phyloP scores from a whole-genome alignment of 352 stramenopile species.

The Blastocystis sp. region DNA sequence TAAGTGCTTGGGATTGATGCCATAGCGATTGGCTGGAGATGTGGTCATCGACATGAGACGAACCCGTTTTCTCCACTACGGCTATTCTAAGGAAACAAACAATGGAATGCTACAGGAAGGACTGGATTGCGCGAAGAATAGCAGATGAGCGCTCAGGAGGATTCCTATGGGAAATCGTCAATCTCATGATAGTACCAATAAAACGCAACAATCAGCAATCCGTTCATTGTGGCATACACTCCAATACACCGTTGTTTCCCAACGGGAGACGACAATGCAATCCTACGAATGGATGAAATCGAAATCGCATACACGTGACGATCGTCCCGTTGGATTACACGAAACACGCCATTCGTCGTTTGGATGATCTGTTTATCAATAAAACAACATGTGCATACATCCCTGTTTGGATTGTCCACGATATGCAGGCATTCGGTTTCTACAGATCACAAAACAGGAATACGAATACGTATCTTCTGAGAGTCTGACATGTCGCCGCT shows the following conservation, averaged over 20 bases:
- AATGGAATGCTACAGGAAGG: neutral
- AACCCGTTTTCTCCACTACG: too few species aligned
- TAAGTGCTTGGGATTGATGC: too few species aligned
- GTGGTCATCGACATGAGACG: too few species aligned
- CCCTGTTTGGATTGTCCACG: neutral
- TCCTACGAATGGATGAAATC: neutral
- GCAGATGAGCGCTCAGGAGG: neutral
- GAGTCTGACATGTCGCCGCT: neutral
- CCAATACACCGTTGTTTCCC: slow-evolving; percentile 3
- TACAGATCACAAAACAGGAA: neutral
- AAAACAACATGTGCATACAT: neutral
- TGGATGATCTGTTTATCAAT: neutral
- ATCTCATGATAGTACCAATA: slow-evolving; percentile 1
- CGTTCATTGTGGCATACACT: neutral
- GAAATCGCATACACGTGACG: neutral
- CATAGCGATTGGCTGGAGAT: too few species aligned
- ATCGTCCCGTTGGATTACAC: slow-evolving; percentile 29
- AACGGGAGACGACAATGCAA: slow-evolving; percentile 2
- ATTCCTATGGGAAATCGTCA: neutral
- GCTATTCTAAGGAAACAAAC: neutral
- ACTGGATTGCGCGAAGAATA: neutral
- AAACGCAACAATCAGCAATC: slow-evolving; percentile 11
- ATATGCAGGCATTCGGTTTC: neutral
- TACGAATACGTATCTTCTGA: neutral
- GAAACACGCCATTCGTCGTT: neutral